Conservation (phyloP, 768 basidiomycete species). For the Pulveroboletus sp. region DNA sequence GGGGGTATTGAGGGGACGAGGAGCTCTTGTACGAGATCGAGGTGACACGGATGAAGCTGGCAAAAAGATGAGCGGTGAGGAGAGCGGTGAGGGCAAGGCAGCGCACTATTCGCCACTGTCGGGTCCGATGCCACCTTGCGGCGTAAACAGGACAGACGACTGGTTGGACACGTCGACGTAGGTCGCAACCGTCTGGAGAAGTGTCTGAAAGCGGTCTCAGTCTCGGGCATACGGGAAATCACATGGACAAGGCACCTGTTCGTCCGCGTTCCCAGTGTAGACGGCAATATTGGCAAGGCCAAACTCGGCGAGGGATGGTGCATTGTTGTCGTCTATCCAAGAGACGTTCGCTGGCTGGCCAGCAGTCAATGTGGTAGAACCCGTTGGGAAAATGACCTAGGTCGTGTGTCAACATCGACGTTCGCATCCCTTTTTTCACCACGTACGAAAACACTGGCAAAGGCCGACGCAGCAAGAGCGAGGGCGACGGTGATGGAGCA, state of each 20-base stretch:
- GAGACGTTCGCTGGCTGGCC: constrained; percentile 48
- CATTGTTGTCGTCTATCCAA: constrained; percentile 56
- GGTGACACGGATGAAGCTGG: constrained; percentile 73
- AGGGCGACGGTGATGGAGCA: constrained; percentile 45
- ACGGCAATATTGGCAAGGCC: constrained; percentile 54
- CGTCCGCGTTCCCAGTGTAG: constrained; percentile 57
- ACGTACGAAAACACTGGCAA: constrained; percentile 59
- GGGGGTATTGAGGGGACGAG: constrained; percentile 49
- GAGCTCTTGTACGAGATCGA: constrained; percentile 56
- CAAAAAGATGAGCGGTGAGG: too few relatives aligned
- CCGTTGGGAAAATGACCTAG: constrained; percentile 59
- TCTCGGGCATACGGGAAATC: neutral
- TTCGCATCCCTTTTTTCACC: neutral
- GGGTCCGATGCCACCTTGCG: constrained; percentile 52
- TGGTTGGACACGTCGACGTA: constrained; percentile 52
- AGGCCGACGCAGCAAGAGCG: constrained; percentile 49
- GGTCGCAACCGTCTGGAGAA: constrained; percentile 48
- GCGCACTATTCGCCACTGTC: constrained; percentile 52
- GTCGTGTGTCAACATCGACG: neutral
- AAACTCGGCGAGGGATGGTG: constrained; percentile 50
- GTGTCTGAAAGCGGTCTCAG: constrained; percentile 40
- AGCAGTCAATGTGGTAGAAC: constrained; percentile 43
- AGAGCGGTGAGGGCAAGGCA: too few relatives aligned
- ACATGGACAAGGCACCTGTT: constrained; percentile 50
- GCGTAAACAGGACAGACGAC: constrained; percentile 48